These are phyloP conservation scores for Lentithecium fluviatile DNA, from an alignment of 495 filamentous ascomycete genomes.

Conservation along the genomic window DNA sequence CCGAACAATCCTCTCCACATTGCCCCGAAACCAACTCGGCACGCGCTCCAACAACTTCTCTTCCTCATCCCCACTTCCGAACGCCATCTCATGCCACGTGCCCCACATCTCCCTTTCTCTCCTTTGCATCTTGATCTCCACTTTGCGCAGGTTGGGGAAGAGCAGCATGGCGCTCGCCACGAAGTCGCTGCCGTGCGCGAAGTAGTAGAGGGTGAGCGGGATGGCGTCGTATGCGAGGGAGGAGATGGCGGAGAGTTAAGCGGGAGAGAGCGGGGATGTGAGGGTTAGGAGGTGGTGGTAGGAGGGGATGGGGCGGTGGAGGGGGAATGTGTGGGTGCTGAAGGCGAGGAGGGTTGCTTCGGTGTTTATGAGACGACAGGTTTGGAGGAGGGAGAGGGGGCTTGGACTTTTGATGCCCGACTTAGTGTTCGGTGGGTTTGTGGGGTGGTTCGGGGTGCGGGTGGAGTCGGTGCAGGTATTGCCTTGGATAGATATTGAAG, in stretches of 20 bases:
- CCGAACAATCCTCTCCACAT: background rate
- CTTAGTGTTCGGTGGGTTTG: background rate
- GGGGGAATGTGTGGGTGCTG: conserved; percentile 5
- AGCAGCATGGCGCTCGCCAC: conserved; percentile 1
- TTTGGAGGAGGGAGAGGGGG: conserved; percentile 18
- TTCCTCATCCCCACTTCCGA: background rate
- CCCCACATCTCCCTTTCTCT: background rate
- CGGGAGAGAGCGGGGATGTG: conserved; percentile 1
- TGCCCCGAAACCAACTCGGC: background rate
- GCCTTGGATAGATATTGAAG: too few species aligned
- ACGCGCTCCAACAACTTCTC: background rate
- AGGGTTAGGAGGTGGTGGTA: background rate
- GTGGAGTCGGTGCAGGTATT: background rate
- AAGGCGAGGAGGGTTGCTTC: conserved; percentile 27
- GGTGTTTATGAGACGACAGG: conserved; percentile 14
- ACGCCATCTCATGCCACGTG: background rate
- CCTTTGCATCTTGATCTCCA: background rate
- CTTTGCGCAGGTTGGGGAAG: background rate
- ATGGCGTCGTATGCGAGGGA: background rate
- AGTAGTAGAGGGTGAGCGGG: background rate
- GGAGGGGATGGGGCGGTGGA: background rate
- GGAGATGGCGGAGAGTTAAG: conserved; percentile 9
- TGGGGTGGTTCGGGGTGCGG: background rate
- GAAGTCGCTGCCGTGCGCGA: background rate
- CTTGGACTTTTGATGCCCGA: background rate